Base-by-base conservation (phyloP, 371 early-diverging fungal species). In the Caulochytrium protostelioides region DNA sequence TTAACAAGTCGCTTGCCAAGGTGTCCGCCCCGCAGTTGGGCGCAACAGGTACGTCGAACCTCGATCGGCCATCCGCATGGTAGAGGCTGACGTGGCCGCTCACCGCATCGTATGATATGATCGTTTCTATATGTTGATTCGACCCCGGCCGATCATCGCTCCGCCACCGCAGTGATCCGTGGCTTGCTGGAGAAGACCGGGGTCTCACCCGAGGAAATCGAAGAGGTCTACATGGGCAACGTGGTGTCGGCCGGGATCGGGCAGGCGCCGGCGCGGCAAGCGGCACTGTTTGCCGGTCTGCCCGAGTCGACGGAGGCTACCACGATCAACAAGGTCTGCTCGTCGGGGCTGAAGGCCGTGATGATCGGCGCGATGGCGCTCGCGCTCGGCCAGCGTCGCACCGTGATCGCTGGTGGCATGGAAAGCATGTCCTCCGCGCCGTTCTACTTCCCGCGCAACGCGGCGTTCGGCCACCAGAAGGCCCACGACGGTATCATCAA, bases 361-460 rank as follows among this genome's bases (percentile, higher is more conserved):
- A 62, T 69, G 25, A 55, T 95, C 35, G 97, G 70, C 39, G 77
- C 85, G 13, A 81, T 80, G 55, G 56, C 73, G 14, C 82, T 89
- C 54, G 62, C 70, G 39, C 68, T 74, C 25, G 89, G 85, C 37
- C 68, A 72, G 38, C 78, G 74, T 15, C 21, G 42, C 35, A 32
- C 59, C 27, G 62, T 80, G 15, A 77, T 91, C 43, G 89, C 86
- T 27, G 95, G 83, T 41, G 98, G 98, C 29, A 81, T 77, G 55
- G 97, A 98, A 59, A 83, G 84, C 37, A 98, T 98, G 98, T 72
- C 76, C 55, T 90, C 90, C 55, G 73, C 74, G 9, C 94, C 94
- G 10, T 89, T 80, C 67, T 90, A 83, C 52, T 52, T 80, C 21
- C 82, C 83, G 1, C 21, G 15, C 40, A 34, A 28, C 12, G 14